Evolutionary conservation across 164 flowering plant genomes (phyloP), one percentile per base, ranked within the genome.

Genomic region (Vitis amurensis): DNA sequence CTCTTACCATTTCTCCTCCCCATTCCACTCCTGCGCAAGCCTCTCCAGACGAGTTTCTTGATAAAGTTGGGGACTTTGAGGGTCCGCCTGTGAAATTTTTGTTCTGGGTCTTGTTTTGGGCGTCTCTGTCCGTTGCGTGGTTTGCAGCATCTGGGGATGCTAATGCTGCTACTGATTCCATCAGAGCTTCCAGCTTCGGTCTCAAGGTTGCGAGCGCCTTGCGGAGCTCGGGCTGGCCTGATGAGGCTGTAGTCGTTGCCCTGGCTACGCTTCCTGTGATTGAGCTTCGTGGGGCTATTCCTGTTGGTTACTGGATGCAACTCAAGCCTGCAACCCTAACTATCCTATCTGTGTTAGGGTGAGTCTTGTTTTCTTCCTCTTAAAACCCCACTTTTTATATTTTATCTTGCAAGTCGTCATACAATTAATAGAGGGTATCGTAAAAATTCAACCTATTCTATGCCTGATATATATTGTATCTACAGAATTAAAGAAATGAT

Each of bases 231-330:
- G 99, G 99, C 2, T 93, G 93, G 94, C 87, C 96, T 12, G 96
- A 90, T 69, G 93, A 86, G 76, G 96, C 91, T 52, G 83, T 95
- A 51, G 98, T 95, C 2, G 87, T 95, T 71, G 90, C 96, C 14
- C 85, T 95, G 14, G 98, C 99, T 47, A 90, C 92, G 1, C 92
- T 95, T 73, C 99, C 99, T 0, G 86, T 95, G 48, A 75, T 95
- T 58, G 99, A 95, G 89, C 97, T 95, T 68, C 98, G 99, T 64
- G 99, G 98, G 47, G 97, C 99, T 13, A 93, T 95, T 80, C 99
- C 97, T 23, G 99, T 93, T 70, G 99, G 99, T n/a, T 95, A 95
- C 77, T 95, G 99, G 99, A 76, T 95, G 94, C 92, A 88, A 47
- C 91, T 95, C 65, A 82, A 85, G 27, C 99, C 99, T 58, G 31